Base-by-base conservation (phyloP, 495 filamentous ascomycete species). In the Viridothelium virens region DNA sequence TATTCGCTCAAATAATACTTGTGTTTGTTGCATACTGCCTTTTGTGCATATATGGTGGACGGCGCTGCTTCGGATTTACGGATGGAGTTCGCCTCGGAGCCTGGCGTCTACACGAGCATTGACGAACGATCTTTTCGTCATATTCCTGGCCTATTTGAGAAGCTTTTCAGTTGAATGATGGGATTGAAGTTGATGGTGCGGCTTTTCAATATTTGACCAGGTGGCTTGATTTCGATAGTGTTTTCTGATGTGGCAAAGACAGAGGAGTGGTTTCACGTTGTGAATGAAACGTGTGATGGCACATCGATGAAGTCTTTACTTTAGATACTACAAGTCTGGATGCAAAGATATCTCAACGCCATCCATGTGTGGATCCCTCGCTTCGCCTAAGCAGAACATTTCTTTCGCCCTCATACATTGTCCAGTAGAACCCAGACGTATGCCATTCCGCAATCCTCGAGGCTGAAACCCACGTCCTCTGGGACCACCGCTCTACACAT, bases 401-500 rank as follows among this genome's bases (percentile, higher is more conserved):
- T 53, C 48, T n/a, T 16, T 14, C 5, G 5, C 9, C n/a, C 48
- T 53, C 48, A 25, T 11, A 53, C 9, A 18, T 53, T 5, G 16
- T n/a, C 48, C 5, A 9, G 12, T 5, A 16, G n/a, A 1, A 7
- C n/a, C 11, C 11, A 53, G n/a, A 53, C 48, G 48, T n/a, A 53
- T n/a, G 48, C 1, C 11, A 16, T n/a, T 53, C 48, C 48, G 5
- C 11, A 5, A 53, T 18, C n/a, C 5, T 53, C 12, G 5, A 14
- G 16, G 5, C 48, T 53, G 12, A 53, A 9, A n/a, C n/a, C 48
- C n/a, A 5, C 0, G 16, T n/a, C 48, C 48, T 53, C 41, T 44
- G 14, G 5, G n/a, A 53, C 11, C 25, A 25, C 6, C 31, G 7
- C 0, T 39, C 65, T 69, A 72, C 37, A 72, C 70, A 46, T 72